Conservation (phyloP, 2,329 filamentous ascomycete species). For the Colletotrichum spinosum region DNA sequence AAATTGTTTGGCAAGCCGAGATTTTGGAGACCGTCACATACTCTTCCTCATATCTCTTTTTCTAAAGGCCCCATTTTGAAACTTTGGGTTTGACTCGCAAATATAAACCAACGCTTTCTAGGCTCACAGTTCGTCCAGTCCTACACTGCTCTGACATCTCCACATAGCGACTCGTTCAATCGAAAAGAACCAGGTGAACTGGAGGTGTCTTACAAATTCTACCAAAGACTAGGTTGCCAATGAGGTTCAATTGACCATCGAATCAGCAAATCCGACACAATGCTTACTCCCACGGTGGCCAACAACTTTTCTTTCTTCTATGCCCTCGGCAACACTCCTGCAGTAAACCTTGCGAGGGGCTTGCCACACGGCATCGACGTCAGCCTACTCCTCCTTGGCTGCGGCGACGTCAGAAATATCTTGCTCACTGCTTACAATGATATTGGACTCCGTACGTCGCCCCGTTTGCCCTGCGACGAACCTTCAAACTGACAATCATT, state of each 20-base stretch:
- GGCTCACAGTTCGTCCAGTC: no score
- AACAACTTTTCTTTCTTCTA: slow-evolving; percentile 52
- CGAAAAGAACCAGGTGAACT: no score
- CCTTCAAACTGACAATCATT: not conserved
- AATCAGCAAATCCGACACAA: slow-evolving; percentile 36
- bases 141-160: no score
- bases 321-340: slow-evolving; percentile 66
- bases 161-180: no score
- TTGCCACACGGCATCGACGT: slow-evolving; percentile 63
- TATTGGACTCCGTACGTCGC: slow-evolving; percentile 48
- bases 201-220: no score
- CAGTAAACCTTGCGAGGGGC: slow-evolving; percentile 59
- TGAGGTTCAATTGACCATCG: not conserved
- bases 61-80: no score
- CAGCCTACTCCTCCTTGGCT: slow-evolving; percentile 64
- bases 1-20: no score
- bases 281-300: slow-evolving; percentile 52
- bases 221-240: no score
- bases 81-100: no score
- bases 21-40: no score
- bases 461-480: slow-evolving; percentile 40
- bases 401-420: slow-evolving; percentile 67
- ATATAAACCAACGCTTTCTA: no score
- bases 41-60: no score
- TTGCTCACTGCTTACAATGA: slow-evolving; percentile 64